phyloP scores from a whole-genome alignment of 352 stramenopile species.

The Globisporangium okanoganense region DNA sequence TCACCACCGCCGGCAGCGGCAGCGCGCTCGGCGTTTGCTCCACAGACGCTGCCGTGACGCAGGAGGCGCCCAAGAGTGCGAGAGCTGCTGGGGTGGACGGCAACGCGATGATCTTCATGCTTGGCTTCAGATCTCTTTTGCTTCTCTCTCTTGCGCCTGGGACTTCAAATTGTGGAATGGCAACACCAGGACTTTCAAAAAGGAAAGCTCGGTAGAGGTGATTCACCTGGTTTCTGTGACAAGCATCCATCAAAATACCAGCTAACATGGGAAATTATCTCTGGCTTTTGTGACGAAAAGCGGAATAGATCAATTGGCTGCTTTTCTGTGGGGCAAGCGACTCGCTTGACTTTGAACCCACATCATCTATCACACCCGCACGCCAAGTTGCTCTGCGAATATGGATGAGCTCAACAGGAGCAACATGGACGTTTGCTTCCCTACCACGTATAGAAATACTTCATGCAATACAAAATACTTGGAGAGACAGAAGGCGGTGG shows the following conservation, averaged over 20 bases:
- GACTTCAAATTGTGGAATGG: conserved; percentile 7
- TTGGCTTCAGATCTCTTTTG: background rate
- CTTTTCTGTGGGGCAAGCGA: background rate
- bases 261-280: too few species aligned
- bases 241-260: background rate
- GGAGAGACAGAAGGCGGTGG: background rate
- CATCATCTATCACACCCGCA: background rate
- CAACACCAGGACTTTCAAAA: background rate
- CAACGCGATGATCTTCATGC: background rate
- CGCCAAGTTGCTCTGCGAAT: background rate
- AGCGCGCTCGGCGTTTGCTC: background rate
- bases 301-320: background rate
- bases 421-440: background rate
- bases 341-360: background rate
- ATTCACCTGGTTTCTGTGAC: background rate
- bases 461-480: background rate
- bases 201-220: background rate
- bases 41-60: background rate
- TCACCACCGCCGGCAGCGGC: background rate
- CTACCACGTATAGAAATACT: background rate
- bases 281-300: conserved; percentile 1
- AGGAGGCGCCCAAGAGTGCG: background rate
- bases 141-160: background rate
- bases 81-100: background rate
- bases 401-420: background rate